A percentile compares a stretch with the other conserved stretches of the same genome.
Evolutionary conservation across 2,329 filamentous ascomycete genomes (phyloP).

Genomic region (Sclerotinia trifoliorum): DNA sequence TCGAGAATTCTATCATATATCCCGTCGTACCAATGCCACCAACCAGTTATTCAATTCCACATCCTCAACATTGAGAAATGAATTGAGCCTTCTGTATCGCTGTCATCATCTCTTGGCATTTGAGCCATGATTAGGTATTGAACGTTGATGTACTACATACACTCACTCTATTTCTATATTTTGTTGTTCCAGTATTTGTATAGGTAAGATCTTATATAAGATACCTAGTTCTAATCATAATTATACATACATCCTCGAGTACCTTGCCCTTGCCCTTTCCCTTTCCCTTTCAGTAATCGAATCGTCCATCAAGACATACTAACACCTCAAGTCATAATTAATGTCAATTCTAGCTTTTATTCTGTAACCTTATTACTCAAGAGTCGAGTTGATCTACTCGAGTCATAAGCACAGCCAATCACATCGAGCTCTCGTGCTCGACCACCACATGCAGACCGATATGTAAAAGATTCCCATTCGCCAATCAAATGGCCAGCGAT

Average conservation of each 20-base stretch:
- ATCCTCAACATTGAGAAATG: neutral
- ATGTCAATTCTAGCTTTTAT: neutral
- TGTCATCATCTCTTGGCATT: slow-evolving; percentile 2
- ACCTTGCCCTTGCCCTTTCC: no score
- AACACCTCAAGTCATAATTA: neutral
- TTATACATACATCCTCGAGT: neutral
- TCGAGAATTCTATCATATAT: neutral
- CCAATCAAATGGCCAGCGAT: slow-evolving; percentile 4
- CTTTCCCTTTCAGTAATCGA: no score
- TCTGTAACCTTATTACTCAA: no score
- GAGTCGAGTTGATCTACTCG: no score
- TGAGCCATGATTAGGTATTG: neutral
- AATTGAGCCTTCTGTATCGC: neutral
- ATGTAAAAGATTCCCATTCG: neutral
- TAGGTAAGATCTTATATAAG: no score
- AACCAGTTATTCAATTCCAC: neutral
- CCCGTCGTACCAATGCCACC: neutral
- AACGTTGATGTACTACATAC: neutral
- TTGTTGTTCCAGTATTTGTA: neutral
- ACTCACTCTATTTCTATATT: neutral
- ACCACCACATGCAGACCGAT: neutral
- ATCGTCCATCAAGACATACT: neutral
- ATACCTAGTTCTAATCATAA: neutral
- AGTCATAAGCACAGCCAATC: neutral
- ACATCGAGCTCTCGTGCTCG: neutral